Evolutionary conservation across 768 basidiomycete species (phyloP), one percentile per base, ranked within the genome.

Genomic region (Paxillus rubicundulus): DNA sequence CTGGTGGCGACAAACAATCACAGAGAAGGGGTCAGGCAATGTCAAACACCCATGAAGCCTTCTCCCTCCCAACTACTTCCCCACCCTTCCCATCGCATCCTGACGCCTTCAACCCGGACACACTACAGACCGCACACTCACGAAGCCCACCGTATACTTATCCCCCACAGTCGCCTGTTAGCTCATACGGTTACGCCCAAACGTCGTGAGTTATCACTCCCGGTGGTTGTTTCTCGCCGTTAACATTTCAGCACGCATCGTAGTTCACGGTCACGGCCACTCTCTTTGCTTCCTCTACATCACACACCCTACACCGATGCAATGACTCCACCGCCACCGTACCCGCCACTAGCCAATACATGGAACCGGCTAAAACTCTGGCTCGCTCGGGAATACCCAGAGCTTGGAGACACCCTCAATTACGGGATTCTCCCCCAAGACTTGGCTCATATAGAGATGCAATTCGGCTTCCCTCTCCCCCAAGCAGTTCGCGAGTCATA

Each of bases 351-450:
- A n/a, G 69, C 80, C 16, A 79, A 79, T 44, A 92, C 93, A 1
- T 97, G 94, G 90, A 76, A 79, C 57, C 85, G 95, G 20, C 78
- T 98, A 45, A 86, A 85, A 54, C 64, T 72, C n/a, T 92, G 92
- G 83, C 84, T 97, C 17, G 76, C 72, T 54, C 80, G 85, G 54
- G 86, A 95, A 72, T 96, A 96, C 72, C 92, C 94, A 41, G 95
- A 98, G 64, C 81, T 98, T 17, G 89, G 89, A 27, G 95, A 98
- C 69, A 97, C 95, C 9, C 87, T 98, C 59, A 96, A 96, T 70
- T 91, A 89, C 62, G 92, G 92, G 56, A 89, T 92, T 57, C 79
- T 86, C 49, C 86, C 87, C 9, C 80, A 81, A 58, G 86, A 92
- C 66, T 81, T 97, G 54, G 79, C 87, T 36, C 79, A 87, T 33